These are phyloP conservation scores for Colletotrichum abscissum DNA, from an alignment of 2,329 filamentous ascomycete species.

Conservation along the genomic window DNA sequence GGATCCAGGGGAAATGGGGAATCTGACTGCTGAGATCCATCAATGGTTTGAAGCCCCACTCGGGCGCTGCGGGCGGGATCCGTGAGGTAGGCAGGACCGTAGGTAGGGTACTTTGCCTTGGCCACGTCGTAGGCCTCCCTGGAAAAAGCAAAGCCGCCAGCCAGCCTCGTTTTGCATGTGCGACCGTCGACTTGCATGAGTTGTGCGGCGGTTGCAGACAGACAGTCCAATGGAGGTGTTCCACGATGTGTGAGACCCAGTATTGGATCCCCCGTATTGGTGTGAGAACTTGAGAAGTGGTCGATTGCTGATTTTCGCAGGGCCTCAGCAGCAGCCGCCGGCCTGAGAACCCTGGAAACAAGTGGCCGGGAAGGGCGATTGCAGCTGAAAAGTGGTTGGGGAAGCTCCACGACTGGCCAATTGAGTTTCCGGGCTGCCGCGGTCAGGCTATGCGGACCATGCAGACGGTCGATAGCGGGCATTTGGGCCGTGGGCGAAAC, in stretches of 20 bases:
- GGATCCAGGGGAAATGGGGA: constrained; percentile 21
- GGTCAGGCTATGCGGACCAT: constrained; percentile 23
- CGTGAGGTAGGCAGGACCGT: constrained; percentile 18
- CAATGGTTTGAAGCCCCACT: constrained; percentile 19
- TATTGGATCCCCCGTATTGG: constrained; percentile 6
- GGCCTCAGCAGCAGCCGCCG: constrained; percentile 12
- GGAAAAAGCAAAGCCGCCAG: constrained; percentile 23
- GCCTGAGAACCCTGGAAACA: constrained; percentile 11
- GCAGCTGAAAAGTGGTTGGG: constrained; percentile 34
- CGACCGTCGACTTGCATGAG: constrained; percentile 31
- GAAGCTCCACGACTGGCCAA: constrained; percentile 24
- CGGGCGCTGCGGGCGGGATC: constrained; percentile 28
- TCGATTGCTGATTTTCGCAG: constrained; percentile 16
- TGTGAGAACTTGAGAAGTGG: not conserved
- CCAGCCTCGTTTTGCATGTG: constrained; percentile 35
- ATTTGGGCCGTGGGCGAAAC: constrained; percentile 28
- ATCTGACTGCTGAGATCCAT: constrained; percentile 14
- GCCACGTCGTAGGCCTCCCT: constrained; percentile 38
- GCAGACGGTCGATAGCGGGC: constrained; percentile 34
- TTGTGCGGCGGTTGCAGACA: constrained; percentile 27
- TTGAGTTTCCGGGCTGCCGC: constrained; percentile 11
- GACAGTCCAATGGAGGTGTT: constrained; percentile 41
- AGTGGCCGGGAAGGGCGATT: constrained; percentile 8
- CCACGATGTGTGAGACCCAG: constrained; percentile 44
- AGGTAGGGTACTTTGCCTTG: constrained; percentile 12